Percentiles rank a stretch among this genome's conserved stretches.
phyloP scores from a whole-genome alignment of 1,284 basidiomycete genomes.

The Ustilago loliicola region DNA sequence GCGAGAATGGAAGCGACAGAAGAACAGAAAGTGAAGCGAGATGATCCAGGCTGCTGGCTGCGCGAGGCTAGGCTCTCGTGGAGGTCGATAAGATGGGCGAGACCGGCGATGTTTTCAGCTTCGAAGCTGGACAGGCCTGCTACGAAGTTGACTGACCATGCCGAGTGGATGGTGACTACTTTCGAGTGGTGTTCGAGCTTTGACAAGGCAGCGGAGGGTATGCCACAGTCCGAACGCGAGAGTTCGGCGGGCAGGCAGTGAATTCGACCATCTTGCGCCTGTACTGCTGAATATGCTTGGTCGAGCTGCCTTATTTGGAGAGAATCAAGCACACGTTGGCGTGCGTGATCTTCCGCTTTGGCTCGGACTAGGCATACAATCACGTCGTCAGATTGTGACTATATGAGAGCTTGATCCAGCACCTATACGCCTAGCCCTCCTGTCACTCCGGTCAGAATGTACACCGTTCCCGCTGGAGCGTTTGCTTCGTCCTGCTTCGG shows the following conservation, averaged over 20 bases:
- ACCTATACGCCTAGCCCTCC: conserved; percentile 78
- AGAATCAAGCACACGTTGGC: conserved; percentile 70
- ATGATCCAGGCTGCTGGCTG: conserved; percentile 67
- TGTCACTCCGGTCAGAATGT: conserved; percentile 75
- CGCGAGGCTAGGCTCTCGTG: conserved; percentile 71
- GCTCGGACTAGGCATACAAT: conserved; percentile 76
- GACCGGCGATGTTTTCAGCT: conserved; percentile 36
- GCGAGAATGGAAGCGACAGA: conserved; percentile 67
- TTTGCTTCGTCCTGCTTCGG: not conserved
- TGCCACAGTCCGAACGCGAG: conserved; percentile 20
- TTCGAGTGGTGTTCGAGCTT: not conserved
- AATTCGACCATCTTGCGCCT: conserved; percentile 13
- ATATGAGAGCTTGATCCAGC: conserved; percentile 73
- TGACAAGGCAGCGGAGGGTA: not conserved
- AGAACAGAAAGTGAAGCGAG: conserved; percentile 71
- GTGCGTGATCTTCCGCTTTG: conserved; percentile 71
- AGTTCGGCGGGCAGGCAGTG: conserved; percentile 48
- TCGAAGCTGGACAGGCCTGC: conserved; percentile 52
- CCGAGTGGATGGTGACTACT: conserved; percentile 49
- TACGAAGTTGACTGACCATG: conserved; percentile 65
- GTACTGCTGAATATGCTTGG: conserved; percentile 52
- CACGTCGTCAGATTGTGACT: conserved; percentile 55
- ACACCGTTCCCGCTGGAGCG: conserved; percentile 33
- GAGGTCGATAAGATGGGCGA: conserved; percentile 25
- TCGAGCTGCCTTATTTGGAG: conserved; percentile 54